A percentile compares a stretch with the other conserved stretches of the same genome.
These are phyloP conservation scores for Colletotrichum sp. DNA, from an alignment of 2,329 filamentous ascomycete genomes.

Conservation along the genomic window DNA sequence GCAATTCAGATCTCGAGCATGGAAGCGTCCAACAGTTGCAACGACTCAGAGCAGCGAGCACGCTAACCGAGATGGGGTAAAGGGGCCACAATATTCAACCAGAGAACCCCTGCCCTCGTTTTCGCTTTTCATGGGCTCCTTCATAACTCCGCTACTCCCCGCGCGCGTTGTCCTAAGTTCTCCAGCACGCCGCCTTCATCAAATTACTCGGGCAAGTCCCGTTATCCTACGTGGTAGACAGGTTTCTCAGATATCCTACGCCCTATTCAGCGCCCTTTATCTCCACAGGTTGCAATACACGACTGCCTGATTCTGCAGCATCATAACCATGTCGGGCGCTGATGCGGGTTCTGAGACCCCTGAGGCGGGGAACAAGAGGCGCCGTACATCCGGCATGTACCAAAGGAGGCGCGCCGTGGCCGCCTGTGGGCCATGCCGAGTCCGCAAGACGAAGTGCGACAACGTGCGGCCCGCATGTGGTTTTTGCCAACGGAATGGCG, in stretches of 20 bases:
- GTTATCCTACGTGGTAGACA: neutral
- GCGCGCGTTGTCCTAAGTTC: neutral
- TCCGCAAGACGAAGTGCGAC: slow-evolving; percentile 41
- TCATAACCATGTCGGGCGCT: neutral
- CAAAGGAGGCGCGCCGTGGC: slow-evolving; percentile 34
- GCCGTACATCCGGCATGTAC: slow-evolving; percentile 15
- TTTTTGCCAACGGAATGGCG: slow-evolving; percentile 35
- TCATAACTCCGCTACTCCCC: slow-evolving; percentile 13
- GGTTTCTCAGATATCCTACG: neutral
- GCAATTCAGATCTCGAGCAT: neutral
- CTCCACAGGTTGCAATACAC: neutral
- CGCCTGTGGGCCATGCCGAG: slow-evolving; percentile 39
- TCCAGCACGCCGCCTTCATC: neutral
- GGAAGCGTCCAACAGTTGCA: neutral
- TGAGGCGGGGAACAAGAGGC: slow-evolving; percentile 5
- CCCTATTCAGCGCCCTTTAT: neutral
- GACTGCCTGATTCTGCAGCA: neutral
- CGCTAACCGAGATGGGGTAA: neutral
- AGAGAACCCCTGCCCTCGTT: neutral
- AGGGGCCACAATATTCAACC: neutral
- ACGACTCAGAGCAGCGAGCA: neutral
- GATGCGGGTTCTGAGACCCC: neutral
- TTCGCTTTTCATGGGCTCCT: neutral
- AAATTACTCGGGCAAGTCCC: neutral
- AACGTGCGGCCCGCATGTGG: slow-evolving; percentile 39